A percentile compares a stretch with the other conserved stretches of the same genome.
These are phyloP conservation scores for Boletus pseudo-olivaceus DNA, from an alignment of 768 basidiomycete genomes.

Conservation along the genomic window DNA sequence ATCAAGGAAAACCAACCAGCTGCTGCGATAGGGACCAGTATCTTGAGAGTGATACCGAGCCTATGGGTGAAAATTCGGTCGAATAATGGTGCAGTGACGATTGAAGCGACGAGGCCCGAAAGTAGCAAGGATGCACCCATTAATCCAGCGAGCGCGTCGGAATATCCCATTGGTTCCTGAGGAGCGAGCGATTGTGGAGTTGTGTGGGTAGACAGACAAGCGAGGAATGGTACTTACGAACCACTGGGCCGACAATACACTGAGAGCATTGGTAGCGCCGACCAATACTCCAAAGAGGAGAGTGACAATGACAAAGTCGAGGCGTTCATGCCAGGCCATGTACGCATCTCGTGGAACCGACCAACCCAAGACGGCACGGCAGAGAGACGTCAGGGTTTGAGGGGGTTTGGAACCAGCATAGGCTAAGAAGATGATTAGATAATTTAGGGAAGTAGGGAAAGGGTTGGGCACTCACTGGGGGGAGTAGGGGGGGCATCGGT, in stretches of 20 bases:
- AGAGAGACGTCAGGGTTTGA: conserved; percentile 50
- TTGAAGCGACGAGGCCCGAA: conserved; percentile 66
- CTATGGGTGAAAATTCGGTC: conserved; percentile 80
- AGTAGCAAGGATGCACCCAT: conserved; percentile 68
- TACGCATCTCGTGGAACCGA: conserved; percentile 38
- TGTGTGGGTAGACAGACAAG: background rate
- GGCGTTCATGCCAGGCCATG: conserved; percentile 64
- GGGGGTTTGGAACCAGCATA: conserved; percentile 64
- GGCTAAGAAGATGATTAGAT: conserved; percentile 37
- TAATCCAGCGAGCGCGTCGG: conserved; percentile 59
- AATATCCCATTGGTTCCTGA: conserved; percentile 73
- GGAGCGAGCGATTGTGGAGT: background rate
- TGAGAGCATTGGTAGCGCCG: conserved; percentile 62
- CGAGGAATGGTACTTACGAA: conserved; percentile 43
- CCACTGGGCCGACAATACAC: conserved; percentile 63
- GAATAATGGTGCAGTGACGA: conserved; percentile 68
- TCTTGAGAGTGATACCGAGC: conserved; percentile 56
- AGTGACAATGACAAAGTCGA: conserved; percentile 64
- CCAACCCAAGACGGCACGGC: conserved; percentile 50
- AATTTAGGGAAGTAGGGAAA: background rate
- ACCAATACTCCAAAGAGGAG: conserved; percentile 63
- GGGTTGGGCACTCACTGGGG: conserved; percentile 52
- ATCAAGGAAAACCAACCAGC: conserved; percentile 69
- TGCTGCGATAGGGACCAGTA: conserved; percentile 59
- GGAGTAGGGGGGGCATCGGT: conserved; percentile 64